phyloP scores from a whole-genome alignment of 495 filamentous ascomycete species.

The Jackrogersella multiformis region DNA sequence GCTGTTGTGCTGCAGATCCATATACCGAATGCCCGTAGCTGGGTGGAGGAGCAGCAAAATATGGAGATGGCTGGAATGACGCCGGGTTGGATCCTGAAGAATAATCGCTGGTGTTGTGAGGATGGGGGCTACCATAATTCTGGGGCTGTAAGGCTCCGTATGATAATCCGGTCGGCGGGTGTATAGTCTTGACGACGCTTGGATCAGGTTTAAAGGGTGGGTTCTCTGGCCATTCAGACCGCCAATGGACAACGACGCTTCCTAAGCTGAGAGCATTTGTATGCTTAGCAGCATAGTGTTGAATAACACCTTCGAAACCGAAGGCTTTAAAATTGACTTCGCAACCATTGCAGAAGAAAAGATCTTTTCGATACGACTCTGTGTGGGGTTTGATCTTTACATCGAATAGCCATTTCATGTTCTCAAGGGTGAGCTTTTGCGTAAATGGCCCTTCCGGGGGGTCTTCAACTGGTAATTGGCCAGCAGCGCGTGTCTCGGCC shows the following conservation, averaged over 20 bases:
- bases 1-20: constrained; percentile 7
- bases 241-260: constrained; percentile 77
- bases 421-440: constrained; percentile 73
- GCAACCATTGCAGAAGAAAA: constrained; percentile 79
- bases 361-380: constrained; percentile 67
- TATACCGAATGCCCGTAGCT: constrained; percentile 15
- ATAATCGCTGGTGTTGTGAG: constrained; percentile 8
- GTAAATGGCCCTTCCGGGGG: constrained; percentile 63
- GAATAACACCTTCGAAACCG: constrained; percentile 78
- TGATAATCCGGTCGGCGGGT: background rate
- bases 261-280: constrained; percentile 72
- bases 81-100: constrained; percentile 8
- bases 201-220: constrained; percentile 61
- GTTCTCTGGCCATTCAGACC: constrained; percentile 77
- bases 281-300: constrained; percentile 85
- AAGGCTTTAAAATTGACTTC: constrained; percentile 69
- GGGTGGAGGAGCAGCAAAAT: background rate
- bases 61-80: constrained; percentile 12
- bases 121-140: background rate
- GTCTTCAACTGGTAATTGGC: constrained; percentile 52
- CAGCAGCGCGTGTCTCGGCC: constrained; percentile 53
- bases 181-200: background rate
- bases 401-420: constrained; percentile 87
- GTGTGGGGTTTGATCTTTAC: constrained; percentile 74
- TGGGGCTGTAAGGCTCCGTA: constrained; percentile 13